Evolutionary conservation across 2,329 filamentous ascomycete genomes (phyloP), one percentile per base, ranked within the genome.

Genomic region (Didymella lethalis): DNA sequence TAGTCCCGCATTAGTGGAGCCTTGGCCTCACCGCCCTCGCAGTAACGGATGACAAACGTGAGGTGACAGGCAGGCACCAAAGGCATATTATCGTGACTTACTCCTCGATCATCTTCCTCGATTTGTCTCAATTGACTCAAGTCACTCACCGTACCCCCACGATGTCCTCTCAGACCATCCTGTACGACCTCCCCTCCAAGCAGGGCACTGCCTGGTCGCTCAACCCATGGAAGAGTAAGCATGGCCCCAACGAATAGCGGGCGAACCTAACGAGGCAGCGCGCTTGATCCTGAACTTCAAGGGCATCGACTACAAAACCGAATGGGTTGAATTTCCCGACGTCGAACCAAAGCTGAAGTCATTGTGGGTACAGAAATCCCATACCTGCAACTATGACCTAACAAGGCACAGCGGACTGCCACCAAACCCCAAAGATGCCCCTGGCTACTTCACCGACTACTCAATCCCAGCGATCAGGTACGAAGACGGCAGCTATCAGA

Each of bases 241-340:
- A 29, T 20, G 23, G 10, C 4, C n/a, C 18, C 18, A 2, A 2
- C 29, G 3, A 6, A 12, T 11, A 4, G 32, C 4, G 5, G n/a
- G 4, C 1, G 14, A 2, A 28, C 36, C 61, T 66, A 18, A 59
- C 44, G 0, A 3, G 7, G 7, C 43, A 90, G 88, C 85, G 44
- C 87, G 89, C 1, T 75, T 91, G 55, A 71, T 84, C 2, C 77
- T 92, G 44, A 91, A 91, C 77, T 90, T 83, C 78, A 92, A 92
- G 72, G 80, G 80, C 1, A 73, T 91, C 14, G 81, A 86, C 45
- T 92, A 91, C 78, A 82, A 83, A 70, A 91, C 88, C 0, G 80
- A 88, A 81, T 91, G 88, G 87, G 76, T 87, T 16, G 87, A 90
- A 68, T 91, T 90, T 64, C 88, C 88, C 0, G 84, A 90, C 34